Evolutionary conservation across 164 flowering plant species (phyloP).

Genomic region (Stephania japonica): DNA sequence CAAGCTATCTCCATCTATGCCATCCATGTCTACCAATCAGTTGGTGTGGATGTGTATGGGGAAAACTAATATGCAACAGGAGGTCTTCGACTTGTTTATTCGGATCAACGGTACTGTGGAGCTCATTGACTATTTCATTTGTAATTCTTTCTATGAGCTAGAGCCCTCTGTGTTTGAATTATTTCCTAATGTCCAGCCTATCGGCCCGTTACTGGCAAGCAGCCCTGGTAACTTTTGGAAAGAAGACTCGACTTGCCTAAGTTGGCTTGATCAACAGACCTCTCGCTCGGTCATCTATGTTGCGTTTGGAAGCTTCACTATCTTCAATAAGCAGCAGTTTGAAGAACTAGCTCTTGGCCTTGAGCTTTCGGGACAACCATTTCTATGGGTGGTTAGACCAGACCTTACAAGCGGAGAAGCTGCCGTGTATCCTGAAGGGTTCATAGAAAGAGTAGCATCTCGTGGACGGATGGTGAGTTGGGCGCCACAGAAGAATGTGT

Average conservation of each 20-base stretch:
- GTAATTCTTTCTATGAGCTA: constrained; percentile 36
- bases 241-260: constrained; percentile 19
- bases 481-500: constrained; percentile 22
- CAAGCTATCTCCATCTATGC: constrained; percentile 25
- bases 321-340: constrained; percentile 14
- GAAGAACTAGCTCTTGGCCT: constrained; percentile 29
- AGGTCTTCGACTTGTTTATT: constrained; percentile 5
- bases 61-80: constrained; percentile 10
- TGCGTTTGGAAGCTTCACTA: constrained; percentile 26
- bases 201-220: constrained; percentile 30
- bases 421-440: constrained; percentile 14
- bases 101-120: constrained; percentile 3
- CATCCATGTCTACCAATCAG: constrained; percentile 16
- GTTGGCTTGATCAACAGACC: constrained; percentile 29
- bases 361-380: constrained; percentile 20
- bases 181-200: constrained; percentile 21
- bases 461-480: constrained; percentile 14
- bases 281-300: constrained; percentile 26
- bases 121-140: constrained; percentile 19
- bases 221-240: constrained; percentile 10
- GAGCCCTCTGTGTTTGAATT: constrained; percentile 18
- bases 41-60: constrained; percentile 24
- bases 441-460: constrained; percentile 8
- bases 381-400: constrained; percentile 26
- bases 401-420: not conserved